A percentile compares a stretch with the other conserved stretches of the same genome.
Conservation (phyloP, 305 asterid species). For the Rubia peregrina region DNA sequence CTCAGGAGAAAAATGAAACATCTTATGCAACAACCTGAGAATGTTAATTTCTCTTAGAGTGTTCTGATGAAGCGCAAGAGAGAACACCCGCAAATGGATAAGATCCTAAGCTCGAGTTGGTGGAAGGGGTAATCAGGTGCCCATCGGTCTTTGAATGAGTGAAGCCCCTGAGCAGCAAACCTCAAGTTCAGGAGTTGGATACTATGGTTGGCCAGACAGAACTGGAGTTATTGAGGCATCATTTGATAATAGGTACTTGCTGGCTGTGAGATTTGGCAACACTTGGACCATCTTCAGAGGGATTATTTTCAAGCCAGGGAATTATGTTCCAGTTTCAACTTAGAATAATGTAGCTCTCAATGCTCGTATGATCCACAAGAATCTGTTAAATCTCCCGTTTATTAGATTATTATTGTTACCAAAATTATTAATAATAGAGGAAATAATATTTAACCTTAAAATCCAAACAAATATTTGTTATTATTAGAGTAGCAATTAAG, state of each 20-base stretch:
- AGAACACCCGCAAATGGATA: constrained; percentile 72
- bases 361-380: constrained; percentile 56
- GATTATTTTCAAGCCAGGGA: constrained; percentile 81
- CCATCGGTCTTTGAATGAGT: constrained; percentile 47
- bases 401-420: constrained; percentile 3
- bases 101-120: constrained; percentile 40
- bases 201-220: constrained; percentile 59
- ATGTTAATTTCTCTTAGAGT: constrained; percentile 2
- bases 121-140: constrained; percentile 30
- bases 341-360: constrained; percentile 80
- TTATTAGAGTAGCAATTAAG: too few relatives aligned
- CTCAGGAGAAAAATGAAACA: not conserved
- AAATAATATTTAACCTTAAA: too few relatives aligned
- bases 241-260: constrained; percentile 82
- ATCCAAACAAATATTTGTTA: too few relatives aligned
- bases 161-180: constrained; percentile 21
- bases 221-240: constrained; percentile 79
- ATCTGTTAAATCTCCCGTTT: constrained; percentile 33
- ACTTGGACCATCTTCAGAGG: constrained; percentile 59
- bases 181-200: constrained; percentile 25
- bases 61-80: constrained; percentile 56
- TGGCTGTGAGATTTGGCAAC: constrained; percentile 63
- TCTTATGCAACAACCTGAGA: not conserved
- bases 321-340: constrained; percentile 52
- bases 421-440: too few relatives aligned